phyloP scores from a whole-genome alignment of 768 basidiomycete genomes.

The Russula dissimulans region DNA sequence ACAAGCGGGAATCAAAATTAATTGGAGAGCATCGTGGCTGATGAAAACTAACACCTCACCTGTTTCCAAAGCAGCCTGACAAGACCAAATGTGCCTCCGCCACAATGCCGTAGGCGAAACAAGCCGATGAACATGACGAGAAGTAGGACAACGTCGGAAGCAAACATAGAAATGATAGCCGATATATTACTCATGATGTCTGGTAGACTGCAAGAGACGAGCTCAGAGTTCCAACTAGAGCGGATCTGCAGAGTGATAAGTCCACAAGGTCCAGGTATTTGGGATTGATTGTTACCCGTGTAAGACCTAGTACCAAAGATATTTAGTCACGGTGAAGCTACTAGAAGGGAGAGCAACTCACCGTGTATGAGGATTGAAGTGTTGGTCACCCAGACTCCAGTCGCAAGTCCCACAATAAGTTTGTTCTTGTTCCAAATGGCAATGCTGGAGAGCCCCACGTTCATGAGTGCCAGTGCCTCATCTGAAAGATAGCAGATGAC shows the following conservation, averaged over 20 bases:
- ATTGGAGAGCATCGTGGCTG: no score
- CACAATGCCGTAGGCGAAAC: no score
- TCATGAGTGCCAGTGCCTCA: neutral
- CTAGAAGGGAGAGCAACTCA: neutral
- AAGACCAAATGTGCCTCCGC: no score
- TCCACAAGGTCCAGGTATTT: neutral
- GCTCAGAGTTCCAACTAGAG: neutral
- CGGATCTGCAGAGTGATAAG: neutral
- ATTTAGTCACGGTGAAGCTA: neutral
- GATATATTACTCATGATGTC: no score
- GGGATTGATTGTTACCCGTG: neutral
- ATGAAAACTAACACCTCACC: no score
- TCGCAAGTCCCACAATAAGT: neutral
- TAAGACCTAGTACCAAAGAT: neutral
- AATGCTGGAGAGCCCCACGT: neutral
- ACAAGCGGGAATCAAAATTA: no score
- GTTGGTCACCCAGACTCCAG: neutral
- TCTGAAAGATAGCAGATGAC: no score
- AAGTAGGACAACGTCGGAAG: no score
- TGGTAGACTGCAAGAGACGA: no score
- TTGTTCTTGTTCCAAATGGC: neutral
- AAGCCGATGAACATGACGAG: no score
- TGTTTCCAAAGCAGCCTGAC: no score
- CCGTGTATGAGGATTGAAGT: neutral
- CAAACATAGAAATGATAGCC: no score